phyloP scores from a whole-genome alignment of 345 rosid species.

The Hibiscus mutabilis region DNA sequence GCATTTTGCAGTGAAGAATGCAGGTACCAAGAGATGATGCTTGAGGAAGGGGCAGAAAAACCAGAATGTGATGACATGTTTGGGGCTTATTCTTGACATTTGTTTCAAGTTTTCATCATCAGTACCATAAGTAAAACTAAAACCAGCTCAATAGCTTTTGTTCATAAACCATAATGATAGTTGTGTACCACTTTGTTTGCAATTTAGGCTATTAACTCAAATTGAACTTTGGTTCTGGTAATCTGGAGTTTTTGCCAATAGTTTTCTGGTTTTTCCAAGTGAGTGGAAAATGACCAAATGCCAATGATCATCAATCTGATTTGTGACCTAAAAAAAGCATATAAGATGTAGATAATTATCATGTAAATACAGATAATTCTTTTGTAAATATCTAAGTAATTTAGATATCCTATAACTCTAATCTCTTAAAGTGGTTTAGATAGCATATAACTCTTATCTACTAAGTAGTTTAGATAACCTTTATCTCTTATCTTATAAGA shows the following conservation, averaged over 20 bases:
- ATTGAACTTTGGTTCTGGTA: neutral
- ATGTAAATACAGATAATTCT: too few relatives aligned
- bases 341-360: too few relatives aligned
- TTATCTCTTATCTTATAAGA: too few relatives aligned
- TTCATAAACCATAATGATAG: neutral
- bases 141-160: neutral
- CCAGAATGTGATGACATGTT: slow-evolving; percentile 17
- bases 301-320: slow-evolving; percentile 11
- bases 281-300: slow-evolving; percentile 7
- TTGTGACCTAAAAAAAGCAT: neutral
- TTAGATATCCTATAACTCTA: too few relatives aligned
- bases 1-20: slow-evolving; percentile 92
- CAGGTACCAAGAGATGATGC: slow-evolving; percentile 60
- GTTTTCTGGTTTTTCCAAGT: slow-evolving; percentile 10
- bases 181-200: neutral
- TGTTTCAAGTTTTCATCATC: neutral
- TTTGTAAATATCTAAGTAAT: too few relatives aligned
- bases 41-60: slow-evolving; percentile 34
- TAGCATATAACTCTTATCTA: too few relatives aligned
- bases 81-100: slow-evolving; percentile 17
- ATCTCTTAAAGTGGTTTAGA: too few relatives aligned
- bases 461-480: too few relatives aligned
- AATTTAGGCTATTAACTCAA: neutral
- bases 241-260: slow-evolving; percentile 12
- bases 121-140: neutral